Base-by-base conservation (phyloP, 1,284 basidiomycete species). In the Pseudomicrostroma phylloplanum region DNA sequence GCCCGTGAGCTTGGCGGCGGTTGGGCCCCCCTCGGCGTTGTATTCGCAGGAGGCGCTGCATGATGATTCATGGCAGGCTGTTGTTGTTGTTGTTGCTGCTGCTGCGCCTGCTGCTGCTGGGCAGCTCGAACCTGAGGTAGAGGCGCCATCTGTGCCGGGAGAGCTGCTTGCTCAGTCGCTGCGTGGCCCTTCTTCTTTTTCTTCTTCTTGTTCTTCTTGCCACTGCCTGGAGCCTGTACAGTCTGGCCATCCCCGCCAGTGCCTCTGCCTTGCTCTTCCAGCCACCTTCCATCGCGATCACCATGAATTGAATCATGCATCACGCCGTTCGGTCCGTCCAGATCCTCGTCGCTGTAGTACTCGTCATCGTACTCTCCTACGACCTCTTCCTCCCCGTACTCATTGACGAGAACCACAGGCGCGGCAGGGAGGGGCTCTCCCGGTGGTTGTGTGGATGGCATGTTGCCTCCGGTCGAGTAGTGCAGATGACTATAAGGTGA, bases 1-100 rank as follows among this genome's bases (percentile, higher is more conserved):
- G 88, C 88, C 36, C 88, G 82, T 39, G 88, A 87, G 65, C 84
- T 85, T 43, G 82, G 87, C 61, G 70, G 73, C 9, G 68, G 69
- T 7, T 69, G 65, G 15, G 56, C 55, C 9, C 30, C 30, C 30
- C 30, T 36, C 9, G 30, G 30, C 30, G 30, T 36, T 21, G 49
- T 59, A 17, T 60, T 62, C 1, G 62, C n/a, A 60, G 55, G n/a
- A 23, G 59, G 63, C 25, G 60, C 70, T 36, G 30, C 30, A 36
- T 36, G 30, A 36, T 36, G 30, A 36, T 36, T 36, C 30, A 36
- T 36, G 3, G 49, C 65, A 60, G 19, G 61, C 64, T 51, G 46
- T 30, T 42, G 63, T 64, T 43, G 59, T 70, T 64, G 68, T 13
- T 25, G 62, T 43, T 58, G 63, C 30, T 65, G 73, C 26, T 60